Conservation (phyloP, 495 filamentous ascomycete genomes). For the Geopyxis carbonaria region DNA sequence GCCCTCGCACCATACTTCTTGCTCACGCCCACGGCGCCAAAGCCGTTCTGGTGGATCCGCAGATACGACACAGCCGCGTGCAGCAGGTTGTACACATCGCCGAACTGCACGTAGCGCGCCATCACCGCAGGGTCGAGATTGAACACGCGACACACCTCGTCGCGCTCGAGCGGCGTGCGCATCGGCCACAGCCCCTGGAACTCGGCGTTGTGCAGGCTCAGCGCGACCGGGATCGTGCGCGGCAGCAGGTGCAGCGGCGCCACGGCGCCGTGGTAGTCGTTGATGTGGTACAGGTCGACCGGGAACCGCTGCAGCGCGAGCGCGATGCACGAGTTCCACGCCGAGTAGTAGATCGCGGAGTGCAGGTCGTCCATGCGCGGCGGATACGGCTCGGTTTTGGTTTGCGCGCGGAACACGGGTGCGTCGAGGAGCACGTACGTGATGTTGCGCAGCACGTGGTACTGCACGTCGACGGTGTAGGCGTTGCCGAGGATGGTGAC, state of each 20-base stretch:
- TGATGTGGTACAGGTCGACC: slow-evolving; percentile 61
- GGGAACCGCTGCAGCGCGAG: slow-evolving; percentile 42
- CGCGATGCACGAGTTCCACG: slow-evolving; percentile 59
- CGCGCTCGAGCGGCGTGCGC: slow-evolving; percentile 46
- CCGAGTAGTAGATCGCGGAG: slow-evolving; percentile 53
- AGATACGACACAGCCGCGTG: too few relatives aligned
- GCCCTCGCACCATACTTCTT: slow-evolving; percentile 61
- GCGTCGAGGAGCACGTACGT: slow-evolving; percentile 57
- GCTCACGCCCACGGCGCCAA: slow-evolving; percentile 58
- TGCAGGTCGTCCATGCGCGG: slow-evolving; percentile 57
- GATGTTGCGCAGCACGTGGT: slow-evolving; percentile 48
- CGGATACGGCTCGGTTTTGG: slow-evolving; percentile 49
- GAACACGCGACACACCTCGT: slow-evolving; percentile 56
- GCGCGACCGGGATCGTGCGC: slow-evolving; percentile 28
- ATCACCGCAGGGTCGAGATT: slow-evolving; percentile 39
- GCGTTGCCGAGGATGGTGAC: slow-evolving; percentile 46
- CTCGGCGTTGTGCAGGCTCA: slow-evolving; percentile 52
- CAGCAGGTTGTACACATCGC: too few relatives aligned
- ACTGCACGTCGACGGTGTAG: slow-evolving; percentile 49
- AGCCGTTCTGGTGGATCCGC: slow-evolving; percentile 56
- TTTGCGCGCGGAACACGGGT: slow-evolving; percentile 53
- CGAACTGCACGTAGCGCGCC: too few relatives aligned
- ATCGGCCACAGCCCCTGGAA: slow-evolving; percentile 63
- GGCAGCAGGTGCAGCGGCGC: slow-evolving; percentile 46
- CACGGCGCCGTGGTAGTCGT: slow-evolving; percentile 62